Percentiles rank a stretch among this genome's conserved stretches.
Evolutionary conservation across 306 rosid genomes (phyloP).

Genomic region (Nissolia schottii): DNA sequence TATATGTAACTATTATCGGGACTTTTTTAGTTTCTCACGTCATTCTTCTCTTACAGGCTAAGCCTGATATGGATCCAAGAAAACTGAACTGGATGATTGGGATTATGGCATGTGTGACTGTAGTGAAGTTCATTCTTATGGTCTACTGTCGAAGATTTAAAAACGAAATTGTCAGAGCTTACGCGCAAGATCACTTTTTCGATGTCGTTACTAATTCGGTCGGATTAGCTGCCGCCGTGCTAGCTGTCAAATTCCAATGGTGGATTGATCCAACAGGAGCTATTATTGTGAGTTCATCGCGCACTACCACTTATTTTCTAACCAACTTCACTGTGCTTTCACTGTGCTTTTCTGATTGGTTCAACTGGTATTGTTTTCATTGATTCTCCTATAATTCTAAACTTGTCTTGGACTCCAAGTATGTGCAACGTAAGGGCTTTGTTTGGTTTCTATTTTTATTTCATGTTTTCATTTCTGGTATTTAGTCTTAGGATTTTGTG

Average conservation of each 20-base stretch:
- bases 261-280: constrained; percentile 89
- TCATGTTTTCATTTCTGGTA: too few relatives aligned
- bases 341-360: neutral
- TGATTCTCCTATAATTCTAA: neutral
- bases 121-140: constrained; percentile 78
- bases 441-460: too few relatives aligned
- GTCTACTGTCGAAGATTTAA: constrained; percentile 62
- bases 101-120: constrained; percentile 63
- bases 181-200: constrained; percentile 75
- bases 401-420: neutral
- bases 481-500: too few relatives aligned
- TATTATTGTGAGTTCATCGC: constrained; percentile 59
- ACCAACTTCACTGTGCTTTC: neutral
- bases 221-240: constrained; percentile 79
- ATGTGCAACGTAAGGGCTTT: neutral
- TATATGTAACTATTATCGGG: too few relatives aligned
- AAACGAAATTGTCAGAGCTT: constrained; percentile 68
- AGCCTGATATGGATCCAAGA: constrained; percentile 21
- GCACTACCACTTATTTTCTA: neutral
- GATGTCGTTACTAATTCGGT: constrained; percentile 77
- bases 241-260: constrained; percentile 55
- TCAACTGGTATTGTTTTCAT: neutral
- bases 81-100: constrained; percentile 61
- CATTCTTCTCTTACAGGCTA: constrained; percentile 28
- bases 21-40: neutral